Evolutionary conservation across 192 early-diverging fungal genomes (phyloP), one percentile per base, ranked within the genome.

Genomic region (Dissophora ornata): DNA sequence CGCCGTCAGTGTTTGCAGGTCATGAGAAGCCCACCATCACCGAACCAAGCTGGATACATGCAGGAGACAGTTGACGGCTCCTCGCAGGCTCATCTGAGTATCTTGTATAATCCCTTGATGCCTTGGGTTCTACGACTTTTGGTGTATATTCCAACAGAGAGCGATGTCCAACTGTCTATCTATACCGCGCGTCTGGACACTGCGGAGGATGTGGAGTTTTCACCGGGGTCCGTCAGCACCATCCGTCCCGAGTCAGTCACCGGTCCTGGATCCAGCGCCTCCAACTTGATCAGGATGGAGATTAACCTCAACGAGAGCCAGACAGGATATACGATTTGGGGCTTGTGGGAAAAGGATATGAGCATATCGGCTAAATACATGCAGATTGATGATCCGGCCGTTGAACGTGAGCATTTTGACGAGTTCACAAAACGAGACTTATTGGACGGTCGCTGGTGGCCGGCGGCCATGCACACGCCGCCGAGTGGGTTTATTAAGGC

Each of bases 381-480:
- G 44, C 64, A 67, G 10, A 77, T 77, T 47, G 50, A 77, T 16
- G 73, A 77, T 22, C 73, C 63, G 4, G 64, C 16, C 4, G 28
- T 32, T 7, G 73, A 77, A 13, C 49, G 57, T 29, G 64, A 56
- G 13, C 58, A 77, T 4, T 77, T 45, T 26, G 42, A 56, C 3
- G 30, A 67, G 13, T 32, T 67, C n/a, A 21, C 21, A 11, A 26
- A 58, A 15, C 57, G 73, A 9, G 58, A 67, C 45, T 49, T 77
- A 7, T 36, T 77, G 42, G 45, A 67, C 2, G 64, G 64, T n/a
- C 73, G 73, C 9, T 77, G 73, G 73, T 77, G 73, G 73, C n/a
- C 73, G 4, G 73, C 67, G 13, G 57, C 73, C 1, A 77, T 77
- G 73, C 64, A 77, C 12, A 46, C 57, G 4, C 73, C 73, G 8